A percentile compares a stretch with the other conserved stretches of the same genome.
Conservation (phyloP, 805 yeast species). For the Monosporozyma unispora region DNA sequence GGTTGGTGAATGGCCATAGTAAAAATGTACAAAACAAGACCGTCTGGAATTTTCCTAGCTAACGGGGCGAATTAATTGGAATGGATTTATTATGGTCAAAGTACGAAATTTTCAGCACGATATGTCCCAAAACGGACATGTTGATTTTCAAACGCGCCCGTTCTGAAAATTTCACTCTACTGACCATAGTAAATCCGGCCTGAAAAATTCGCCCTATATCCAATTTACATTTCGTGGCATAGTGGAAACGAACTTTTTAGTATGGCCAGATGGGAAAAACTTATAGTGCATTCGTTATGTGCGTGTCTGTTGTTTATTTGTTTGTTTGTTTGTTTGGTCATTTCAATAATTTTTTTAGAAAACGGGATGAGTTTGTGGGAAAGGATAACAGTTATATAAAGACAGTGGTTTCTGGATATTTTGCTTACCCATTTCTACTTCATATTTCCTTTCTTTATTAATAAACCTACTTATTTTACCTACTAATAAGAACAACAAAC, state of each 20-base stretch:
- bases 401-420: not conserved
- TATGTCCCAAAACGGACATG: not conserved
- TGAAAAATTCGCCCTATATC: slow-evolving; percentile 14
- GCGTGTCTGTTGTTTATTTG: not conserved
- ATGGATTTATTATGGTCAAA: slow-evolving; percentile 15
- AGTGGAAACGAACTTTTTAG: not conserved
- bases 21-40: not conserved
- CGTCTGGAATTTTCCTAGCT: not conserved
- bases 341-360: too few species aligned
- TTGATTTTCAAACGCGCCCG: not conserved
- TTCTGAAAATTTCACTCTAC: slow-evolving; percentile 4
- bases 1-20: not conserved
- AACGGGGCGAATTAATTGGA: slow-evolving; percentile 13
- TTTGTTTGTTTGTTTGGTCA: not conserved
- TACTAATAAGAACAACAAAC: slow-evolving; percentile 31
- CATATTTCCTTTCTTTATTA: not conserved
- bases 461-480: not conserved
- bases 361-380: not conserved
- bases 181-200: slow-evolving; percentile 7
- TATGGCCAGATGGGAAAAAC: not conserved
- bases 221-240: not conserved
- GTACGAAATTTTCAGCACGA: slow-evolving; percentile 13
- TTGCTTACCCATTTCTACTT: not conserved
- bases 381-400: not conserved
- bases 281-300: not conserved